phyloP scores from a whole-genome alignment of 202 grass and related monocot species.

The Zoysia matrella region DNA sequence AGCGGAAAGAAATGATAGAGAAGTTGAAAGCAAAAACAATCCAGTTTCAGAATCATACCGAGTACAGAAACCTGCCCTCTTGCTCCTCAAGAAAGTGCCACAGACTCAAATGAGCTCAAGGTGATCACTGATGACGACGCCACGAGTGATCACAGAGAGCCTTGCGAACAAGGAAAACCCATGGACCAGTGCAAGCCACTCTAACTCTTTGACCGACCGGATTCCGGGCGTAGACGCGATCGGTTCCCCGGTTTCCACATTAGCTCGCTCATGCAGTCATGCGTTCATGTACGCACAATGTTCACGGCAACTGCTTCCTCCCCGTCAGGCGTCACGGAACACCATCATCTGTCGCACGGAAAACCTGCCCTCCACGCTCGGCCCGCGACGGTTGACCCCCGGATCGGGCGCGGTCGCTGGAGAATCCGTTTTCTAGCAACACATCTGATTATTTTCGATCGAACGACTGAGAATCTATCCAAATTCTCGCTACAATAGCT shows the following conservation, averaged over 20 bases:
- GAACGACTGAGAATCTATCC: not conserved
- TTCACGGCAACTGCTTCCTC: not conserved
- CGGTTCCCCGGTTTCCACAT: constrained; percentile 19
- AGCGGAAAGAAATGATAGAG: too few relatives aligned
- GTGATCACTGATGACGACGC: too few relatives aligned
- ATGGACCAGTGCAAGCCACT: constrained; percentile 28
- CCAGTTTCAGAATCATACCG: not conserved
- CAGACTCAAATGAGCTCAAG: too few relatives aligned
- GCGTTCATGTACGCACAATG: constrained; percentile 1
- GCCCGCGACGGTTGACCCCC: constrained; percentile 43
- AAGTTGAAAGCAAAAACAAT: too few relatives aligned
- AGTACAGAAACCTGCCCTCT: too few relatives aligned
- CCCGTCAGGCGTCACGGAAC: not conserved
- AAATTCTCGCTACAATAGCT: not conserved
- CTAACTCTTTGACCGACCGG: constrained; percentile 19
- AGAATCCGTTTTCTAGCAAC: too few relatives aligned
- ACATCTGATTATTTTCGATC: not conserved
- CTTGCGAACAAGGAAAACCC: not conserved
- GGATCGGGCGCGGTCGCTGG: constrained; percentile 3
- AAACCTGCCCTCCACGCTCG: not conserved
- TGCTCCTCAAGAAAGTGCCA: too few relatives aligned
- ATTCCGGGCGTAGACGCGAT: constrained; percentile 13
- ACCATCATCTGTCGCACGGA: too few relatives aligned
- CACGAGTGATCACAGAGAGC: too few relatives aligned
- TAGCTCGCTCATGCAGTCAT: not conserved